Base-by-base conservation (phyloP, 345 rosid genomes). In the Acer saccharum region DNA sequence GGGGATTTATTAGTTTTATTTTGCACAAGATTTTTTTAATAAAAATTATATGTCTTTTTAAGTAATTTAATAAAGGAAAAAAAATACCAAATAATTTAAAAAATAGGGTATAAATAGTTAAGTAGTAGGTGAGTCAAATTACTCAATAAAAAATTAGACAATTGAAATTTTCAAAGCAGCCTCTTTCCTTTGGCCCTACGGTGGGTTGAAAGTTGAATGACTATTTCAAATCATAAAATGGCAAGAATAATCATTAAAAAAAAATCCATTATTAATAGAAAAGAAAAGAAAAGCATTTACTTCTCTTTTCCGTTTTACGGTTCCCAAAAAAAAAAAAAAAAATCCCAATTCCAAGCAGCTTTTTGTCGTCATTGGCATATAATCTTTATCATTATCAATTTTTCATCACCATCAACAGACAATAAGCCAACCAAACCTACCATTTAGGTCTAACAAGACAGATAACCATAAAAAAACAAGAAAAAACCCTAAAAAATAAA, bases 161-260 rank as follows among this genome's bases (percentile, higher is more conserved):
- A 29, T 21, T 35, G 17, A 74, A 70, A 29, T 58, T 48, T 68
- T 50, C 52, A 76, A 82, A 76, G 84, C 58, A 78, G 66, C 32
- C 18, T 35, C 46, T 35, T 29, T 63, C 7, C 67, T 68, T 29
- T 63, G 84, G 73, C 52, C 81, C 84, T 78, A 81, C 82, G 78
- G 58, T 60, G 35, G 68, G 61, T 10, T 54, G 0, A 10, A 11
- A 65, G 61, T 10, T 54, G 0, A 10, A 11, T 54, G 44, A 16
- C 44, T 48, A 32, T 7, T 27, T 11, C 17, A 6, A 52, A 27
- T 60, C 13, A 54, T 54, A 14, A 44, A 77, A 78, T 73, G 80
- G 73, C 79, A 79, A 52, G 32, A 25, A 25, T 25, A 25, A 44
- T 68, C 74, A 72, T 48, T 46, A 76, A 68, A 29, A 29, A 29